Base-by-base conservation (phyloP, 2,329 filamentous ascomycete genomes). In the Botryosphaeria dothidea region DNA sequence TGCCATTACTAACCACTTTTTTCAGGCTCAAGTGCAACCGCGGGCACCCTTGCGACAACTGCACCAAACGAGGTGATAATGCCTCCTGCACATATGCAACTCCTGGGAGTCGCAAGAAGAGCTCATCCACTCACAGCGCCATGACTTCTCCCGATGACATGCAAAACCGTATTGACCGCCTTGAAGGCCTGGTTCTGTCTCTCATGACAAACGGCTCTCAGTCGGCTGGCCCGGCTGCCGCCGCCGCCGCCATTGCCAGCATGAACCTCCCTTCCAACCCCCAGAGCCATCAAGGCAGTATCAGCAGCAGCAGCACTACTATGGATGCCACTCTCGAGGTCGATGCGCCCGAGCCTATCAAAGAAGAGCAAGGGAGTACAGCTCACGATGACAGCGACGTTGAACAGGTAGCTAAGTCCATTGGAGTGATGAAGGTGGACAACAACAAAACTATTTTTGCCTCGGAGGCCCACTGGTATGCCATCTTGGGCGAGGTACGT, bases 141-240 rank as follows among this genome's bases (percentile, higher is more conserved):
- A 80, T 86, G 79, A 83, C 85, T 65, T 83, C 85, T 71, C 92
- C 94, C 57, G 93, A 97, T 84, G 94, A 97, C 79, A 97, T 98
- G 94, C 94, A 98, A 81, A 96, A 96, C 75, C 91, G 95, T 76
- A 98, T 98, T 80, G 93, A 98, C 82, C 88, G 94, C 72, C 84
- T 98, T 69, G 94, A 98, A 84, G 91, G 92, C 71, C 82, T 98
- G 76, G 94, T 98, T 67, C 80, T 98, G 69, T 96, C 92, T 29
- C 79, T 98, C 74, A 97, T 98, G 94, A 94, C 94, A 74, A 93
- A 92, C 76, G 92, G 92, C 65, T 85, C 84, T n/a, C 83, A 86
- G 69, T 84, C 86, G 63, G 83, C 84, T 52, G 86, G 86, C 23
- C 82, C 84, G 3, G 77, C 83, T 19, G 86, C 86, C 56, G 86